Percentiles rank a stretch among this genome's conserved stretches.
These are phyloP conservation scores for Paramecium octaurelia DNA, from an alignment of 73 alveolate genomes.

Conservation along the genomic window DNA sequence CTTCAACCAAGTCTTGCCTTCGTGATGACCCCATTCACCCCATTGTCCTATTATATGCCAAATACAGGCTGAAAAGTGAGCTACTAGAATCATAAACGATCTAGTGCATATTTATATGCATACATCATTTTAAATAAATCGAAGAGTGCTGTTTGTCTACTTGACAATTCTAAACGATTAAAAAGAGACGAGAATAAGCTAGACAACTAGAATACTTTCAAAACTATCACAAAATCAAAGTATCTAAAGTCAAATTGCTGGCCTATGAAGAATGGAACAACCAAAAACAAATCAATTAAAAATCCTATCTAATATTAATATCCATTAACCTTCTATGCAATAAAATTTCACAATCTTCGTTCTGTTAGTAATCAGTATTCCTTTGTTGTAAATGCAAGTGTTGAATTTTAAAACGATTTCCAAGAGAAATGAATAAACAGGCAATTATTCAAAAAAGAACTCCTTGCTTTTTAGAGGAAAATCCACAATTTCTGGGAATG, in stretches of 20 bases:
- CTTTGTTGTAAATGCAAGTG: neutral
- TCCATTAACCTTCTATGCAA: neutral
- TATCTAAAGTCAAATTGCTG: neutral
- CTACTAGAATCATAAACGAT: neutral
- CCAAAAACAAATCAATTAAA: slow-evolving; percentile 5
- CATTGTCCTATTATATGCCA: slow-evolving; percentile 25
- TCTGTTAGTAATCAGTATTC: neutral
- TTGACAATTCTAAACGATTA: slow-evolving; percentile 5
- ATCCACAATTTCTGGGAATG: neutral
- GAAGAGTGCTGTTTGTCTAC: neutral
- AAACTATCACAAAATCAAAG: neutral
- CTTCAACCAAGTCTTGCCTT: neutral
- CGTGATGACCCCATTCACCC: slow-evolving; percentile 10
- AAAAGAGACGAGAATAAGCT: neutral
- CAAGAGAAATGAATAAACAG: neutral
- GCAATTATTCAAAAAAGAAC: neutral
- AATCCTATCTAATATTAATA: neutral
- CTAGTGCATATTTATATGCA: neutral
- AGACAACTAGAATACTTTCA: slow-evolving; percentile 14
- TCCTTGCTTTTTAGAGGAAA: neutral
- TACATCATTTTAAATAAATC: slow-evolving; percentile 13
- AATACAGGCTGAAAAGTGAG: slow-evolving; percentile 20
- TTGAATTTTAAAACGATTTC: neutral
- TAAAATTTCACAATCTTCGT: neutral
- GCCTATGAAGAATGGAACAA: slow-evolving; percentile 16